Evolutionary conservation across 768 basidiomycete genomes (phyloP).

Genomic region (Lanmaoa pseudosensibilis): DNA sequence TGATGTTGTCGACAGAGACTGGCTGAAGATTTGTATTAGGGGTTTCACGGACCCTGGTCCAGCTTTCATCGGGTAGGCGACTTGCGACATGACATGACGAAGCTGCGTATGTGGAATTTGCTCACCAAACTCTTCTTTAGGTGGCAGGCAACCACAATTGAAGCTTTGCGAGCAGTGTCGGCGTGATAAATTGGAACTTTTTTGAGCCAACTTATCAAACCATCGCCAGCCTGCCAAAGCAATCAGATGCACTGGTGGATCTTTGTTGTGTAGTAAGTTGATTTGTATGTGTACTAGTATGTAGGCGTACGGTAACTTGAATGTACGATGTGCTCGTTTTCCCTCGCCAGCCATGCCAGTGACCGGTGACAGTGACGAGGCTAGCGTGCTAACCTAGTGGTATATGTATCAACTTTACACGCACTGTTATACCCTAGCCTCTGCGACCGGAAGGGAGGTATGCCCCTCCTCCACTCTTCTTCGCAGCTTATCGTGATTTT

Average conservation of each 20-base stretch:
- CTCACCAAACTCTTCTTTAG: slow-evolving; percentile 4
- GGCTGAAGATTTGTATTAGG: slow-evolving; percentile 7
- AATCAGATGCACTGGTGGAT: neutral
- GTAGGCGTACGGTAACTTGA: neutral
- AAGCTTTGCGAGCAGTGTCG: slow-evolving; percentile 3
- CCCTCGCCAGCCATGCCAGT: neutral
- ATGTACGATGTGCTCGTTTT: neutral
- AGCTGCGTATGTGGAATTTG: neutral
- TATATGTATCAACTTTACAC: neutral
- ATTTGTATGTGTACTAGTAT: neutral
- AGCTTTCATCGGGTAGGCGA: slow-evolving; percentile 25
- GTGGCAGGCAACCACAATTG: slow-evolving; percentile 13
- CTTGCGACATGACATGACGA: neutral
- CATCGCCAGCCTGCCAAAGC: neutral
- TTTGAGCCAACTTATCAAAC: neutral
- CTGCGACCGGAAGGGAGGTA: too few species aligned
- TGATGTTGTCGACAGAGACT: neutral
- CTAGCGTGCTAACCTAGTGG: too few species aligned
- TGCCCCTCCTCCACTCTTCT: too few species aligned
- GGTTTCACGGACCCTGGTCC: slow-evolving; percentile 29
- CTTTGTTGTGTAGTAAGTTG: neutral
- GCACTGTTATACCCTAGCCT: too few species aligned
- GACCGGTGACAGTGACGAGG: too few species aligned
- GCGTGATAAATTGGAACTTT: neutral
- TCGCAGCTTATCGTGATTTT: too few species aligned